Evolutionary conservation across 139 green algal genomes (phyloP), one percentile per base, ranked within the genome.

Genomic region (Dunaliella primolecta): DNA sequence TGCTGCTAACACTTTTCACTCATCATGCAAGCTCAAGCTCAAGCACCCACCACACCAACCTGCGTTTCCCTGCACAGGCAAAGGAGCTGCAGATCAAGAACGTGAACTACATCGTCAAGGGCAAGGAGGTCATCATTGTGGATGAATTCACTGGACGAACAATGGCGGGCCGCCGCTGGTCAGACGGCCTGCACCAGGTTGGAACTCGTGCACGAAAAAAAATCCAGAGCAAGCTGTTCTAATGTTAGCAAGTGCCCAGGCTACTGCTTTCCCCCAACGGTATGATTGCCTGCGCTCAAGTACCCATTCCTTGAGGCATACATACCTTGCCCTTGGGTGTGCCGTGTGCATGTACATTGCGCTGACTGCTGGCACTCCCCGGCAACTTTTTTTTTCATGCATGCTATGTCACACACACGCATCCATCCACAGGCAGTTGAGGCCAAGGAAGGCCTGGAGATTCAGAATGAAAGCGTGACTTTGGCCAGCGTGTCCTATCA

Each of bases 141-240:
- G 97, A 99, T 84, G 97, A 99, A 93, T 98, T 98, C 91, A 99
- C 97, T 0, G 95, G 95, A 24, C 92, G 96, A 81, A 98, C 94
- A 81, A 98, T 98, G 96, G 93, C 93, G 11, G 97, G 96, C 57
- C 91, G 97, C 46, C 88, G 97, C 74, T 99, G 95, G 95, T 89
- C 83, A 80, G 96, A 99, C 70, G 96, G 96, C 11, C 91, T 99
- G 81, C 96, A 98, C 90, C 95, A 97, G 86, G 81, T 86, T 32
- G 15, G 71, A 78, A 11, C 30, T 23, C 21, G 56, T 20, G 56
- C 20, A 74, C 56, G 56, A 2, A 0, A 30, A 25, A 83, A n/a
- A n/a, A n/a, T n/a, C n/a, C n/a, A n/a, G n/a, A n/a, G n/a, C n/a
- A n/a, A n/a, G n/a, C n/a, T n/a, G n/a, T n/a, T n/a, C n/a, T n/a